Base-by-base conservation (phyloP, 768 basidiomycete species). In the Pulveroboletus sp. region DNA sequence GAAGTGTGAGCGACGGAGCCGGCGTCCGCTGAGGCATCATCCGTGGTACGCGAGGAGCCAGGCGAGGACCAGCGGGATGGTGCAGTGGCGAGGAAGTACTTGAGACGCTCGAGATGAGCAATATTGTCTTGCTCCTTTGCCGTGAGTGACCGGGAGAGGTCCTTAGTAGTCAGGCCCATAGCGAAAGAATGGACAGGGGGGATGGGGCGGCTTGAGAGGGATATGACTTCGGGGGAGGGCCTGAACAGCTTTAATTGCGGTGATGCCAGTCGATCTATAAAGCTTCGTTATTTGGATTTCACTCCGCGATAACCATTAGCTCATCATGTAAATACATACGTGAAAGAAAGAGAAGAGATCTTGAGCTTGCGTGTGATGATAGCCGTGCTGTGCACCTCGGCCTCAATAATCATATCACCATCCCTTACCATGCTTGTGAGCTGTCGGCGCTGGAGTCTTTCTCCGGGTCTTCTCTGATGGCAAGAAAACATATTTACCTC, bases 41-140 rank as follows among this genome's bases (percentile, higher is more conserved):
- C 55, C 17, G 59, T 19, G 7, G 64, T 47, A 14, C 63, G 58
- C 24, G 73, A 66, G 8, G 72, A 58, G 36, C 62, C 62, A 1
- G 65, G 52, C 11, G 71, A 64, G 22, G 67, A 78, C 89, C 89
- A 92, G 41, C 80, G 78, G 24, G 79, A 84, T 3, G 85, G 93
- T 8, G 86, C 91, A 11, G 89, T 90, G 14, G 88, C 86, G 38
- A 93, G 81, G 70, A 93, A 93, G 71, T 84, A 86, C 71, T 93
- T 93, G 68, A 93, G 86, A 19, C 82, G 69, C 58, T 93, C 89
- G 19, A 93, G 78, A 55, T 86, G 77, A n/a, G 79, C 79, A 35
- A 92, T 73, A 22, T 80, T 76, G 19, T 87, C 85, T 49, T 83
- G 80, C 64, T 91, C 88, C 43, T 77, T 71, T 1, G 76, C 62